phyloP scores from a whole-genome alignment of 2,329 filamentous ascomycete genomes.

The Huntiella savannae region DNA sequence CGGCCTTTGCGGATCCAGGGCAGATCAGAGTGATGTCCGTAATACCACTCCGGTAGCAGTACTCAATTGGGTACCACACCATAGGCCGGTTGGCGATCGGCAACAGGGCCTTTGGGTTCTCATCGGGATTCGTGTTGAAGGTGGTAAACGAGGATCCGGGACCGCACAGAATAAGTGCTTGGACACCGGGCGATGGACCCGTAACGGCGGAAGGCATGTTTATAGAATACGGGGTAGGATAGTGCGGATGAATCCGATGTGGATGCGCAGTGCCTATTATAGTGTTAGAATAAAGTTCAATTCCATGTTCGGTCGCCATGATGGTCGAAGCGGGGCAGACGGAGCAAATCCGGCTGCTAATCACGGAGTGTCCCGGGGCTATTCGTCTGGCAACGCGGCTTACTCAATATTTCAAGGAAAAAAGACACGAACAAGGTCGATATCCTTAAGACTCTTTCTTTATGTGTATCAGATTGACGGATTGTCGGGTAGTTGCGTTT shows the following conservation, averaged over 20 bases:
- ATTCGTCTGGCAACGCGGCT: too few species aligned
- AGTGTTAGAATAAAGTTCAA: neutral
- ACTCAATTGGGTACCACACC: constrained; percentile 79
- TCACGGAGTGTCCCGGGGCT: too few species aligned
- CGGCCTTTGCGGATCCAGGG: constrained; percentile 43
- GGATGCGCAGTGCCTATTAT: neutral
- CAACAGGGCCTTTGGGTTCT: constrained; percentile 64
- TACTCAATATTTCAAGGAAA: too few species aligned
- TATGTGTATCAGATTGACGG: too few species aligned
- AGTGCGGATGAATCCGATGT: constrained; percentile 2
- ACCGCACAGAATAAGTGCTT: constrained; percentile 67
- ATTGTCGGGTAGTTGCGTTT: too few species aligned
- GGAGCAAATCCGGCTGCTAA: too few species aligned
- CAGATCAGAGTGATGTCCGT: constrained; percentile 47
- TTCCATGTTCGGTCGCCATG: constrained; percentile 1
- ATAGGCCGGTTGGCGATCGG: constrained; percentile 73
- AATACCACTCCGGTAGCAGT: constrained; percentile 65
- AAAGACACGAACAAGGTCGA: too few species aligned
- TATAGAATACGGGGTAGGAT: constrained; percentile 7
- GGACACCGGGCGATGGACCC: constrained; percentile 57
- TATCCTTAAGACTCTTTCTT: too few species aligned
- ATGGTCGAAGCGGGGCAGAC: neutral
- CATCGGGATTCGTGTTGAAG: constrained; percentile 61
- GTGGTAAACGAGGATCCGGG: constrained; percentile 67
- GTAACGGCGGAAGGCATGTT: constrained; percentile 58